Conservation (phyloP, 306 rosid species). For the Rubus parviflorus region DNA sequence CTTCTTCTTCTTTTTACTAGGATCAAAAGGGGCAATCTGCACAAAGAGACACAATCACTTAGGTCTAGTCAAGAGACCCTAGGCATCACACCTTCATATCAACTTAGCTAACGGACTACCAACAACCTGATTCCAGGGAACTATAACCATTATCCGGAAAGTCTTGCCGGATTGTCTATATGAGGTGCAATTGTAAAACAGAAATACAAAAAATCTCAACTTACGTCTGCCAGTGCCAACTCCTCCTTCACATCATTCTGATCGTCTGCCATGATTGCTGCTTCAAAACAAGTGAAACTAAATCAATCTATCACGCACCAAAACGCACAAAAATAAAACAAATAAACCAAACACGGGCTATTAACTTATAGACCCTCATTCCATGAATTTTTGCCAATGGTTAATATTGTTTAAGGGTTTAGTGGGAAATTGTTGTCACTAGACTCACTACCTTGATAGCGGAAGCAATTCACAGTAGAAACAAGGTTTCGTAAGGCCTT, state of each 20-base stretch:
- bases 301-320: neutral
- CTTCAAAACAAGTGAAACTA: neutral
- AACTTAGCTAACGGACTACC: neutral
- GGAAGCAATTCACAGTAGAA: too few relatives aligned
- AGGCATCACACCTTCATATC: neutral
- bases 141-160: neutral
- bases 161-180: neutral
- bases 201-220: neutral
- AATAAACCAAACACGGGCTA: neutral
- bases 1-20: slow-evolving; percentile 93
- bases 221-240: neutral
- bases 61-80: neutral
- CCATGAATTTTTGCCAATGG: neutral
- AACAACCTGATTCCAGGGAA: neutral
- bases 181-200: neutral
- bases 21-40: slow-evolving; percentile 90
- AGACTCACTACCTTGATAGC: neutral
- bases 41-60: neutral
- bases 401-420: neutral
- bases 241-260: neutral
- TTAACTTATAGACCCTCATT: neutral
- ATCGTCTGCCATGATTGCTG: neutral
- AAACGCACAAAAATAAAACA: neutral
- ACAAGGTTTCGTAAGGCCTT: too few relatives aligned
- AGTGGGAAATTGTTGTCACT: too few relatives aligned